A percentile compares a stretch with the other conserved stretches of the same genome.
phyloP scores from a whole-genome alignment of 1,284 basidiomycete genomes.

The Papiliotrema fonsecae region DNA sequence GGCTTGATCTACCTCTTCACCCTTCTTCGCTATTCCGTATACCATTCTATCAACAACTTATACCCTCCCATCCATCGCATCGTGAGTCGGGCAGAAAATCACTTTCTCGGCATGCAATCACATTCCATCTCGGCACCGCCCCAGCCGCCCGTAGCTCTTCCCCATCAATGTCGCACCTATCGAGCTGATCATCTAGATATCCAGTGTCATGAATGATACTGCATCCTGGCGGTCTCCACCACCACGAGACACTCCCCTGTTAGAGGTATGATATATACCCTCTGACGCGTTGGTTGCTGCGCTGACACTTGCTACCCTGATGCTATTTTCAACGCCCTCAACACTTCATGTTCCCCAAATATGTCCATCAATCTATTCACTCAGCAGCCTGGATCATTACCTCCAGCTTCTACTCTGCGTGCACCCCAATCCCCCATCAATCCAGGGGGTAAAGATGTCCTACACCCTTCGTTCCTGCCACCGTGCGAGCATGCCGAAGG shows the following conservation, averaged over 20 bases:
- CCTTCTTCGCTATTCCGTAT: too few relatives aligned
- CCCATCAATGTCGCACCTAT: too few relatives aligned
- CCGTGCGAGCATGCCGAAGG: constrained; percentile 41
- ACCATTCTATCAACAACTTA: too few relatives aligned
- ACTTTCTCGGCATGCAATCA: too few relatives aligned
- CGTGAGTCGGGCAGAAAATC: too few relatives aligned
- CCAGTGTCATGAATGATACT: background rate
- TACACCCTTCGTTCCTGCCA: constrained; percentile 40
- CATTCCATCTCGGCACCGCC: too few relatives aligned
- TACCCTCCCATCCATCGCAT: too few relatives aligned
- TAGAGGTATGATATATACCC: constrained; percentile 13
- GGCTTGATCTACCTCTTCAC: too few relatives aligned
- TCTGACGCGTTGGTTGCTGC: background rate
- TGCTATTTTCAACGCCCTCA: too few relatives aligned
- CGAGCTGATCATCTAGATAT: too few relatives aligned
- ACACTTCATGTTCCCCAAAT: background rate
- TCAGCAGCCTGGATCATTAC: constrained; percentile 11
- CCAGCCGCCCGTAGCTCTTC: too few relatives aligned
- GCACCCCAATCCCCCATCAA: background rate
- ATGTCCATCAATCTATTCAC: background rate
- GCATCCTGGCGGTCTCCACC: constrained; percentile 25
- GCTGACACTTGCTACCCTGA: too few relatives aligned
- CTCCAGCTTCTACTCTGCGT: constrained; percentile 5
- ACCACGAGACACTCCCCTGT: constrained; percentile 22
- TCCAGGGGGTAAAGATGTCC: constrained; percentile 17